Percentiles rank a stretch among this genome's conserved stretches.
These are phyloP conservation scores for Fusarium cyanostomum DNA, from an alignment of 2,329 filamentous ascomycete genomes.

Conservation along the genomic window DNA sequence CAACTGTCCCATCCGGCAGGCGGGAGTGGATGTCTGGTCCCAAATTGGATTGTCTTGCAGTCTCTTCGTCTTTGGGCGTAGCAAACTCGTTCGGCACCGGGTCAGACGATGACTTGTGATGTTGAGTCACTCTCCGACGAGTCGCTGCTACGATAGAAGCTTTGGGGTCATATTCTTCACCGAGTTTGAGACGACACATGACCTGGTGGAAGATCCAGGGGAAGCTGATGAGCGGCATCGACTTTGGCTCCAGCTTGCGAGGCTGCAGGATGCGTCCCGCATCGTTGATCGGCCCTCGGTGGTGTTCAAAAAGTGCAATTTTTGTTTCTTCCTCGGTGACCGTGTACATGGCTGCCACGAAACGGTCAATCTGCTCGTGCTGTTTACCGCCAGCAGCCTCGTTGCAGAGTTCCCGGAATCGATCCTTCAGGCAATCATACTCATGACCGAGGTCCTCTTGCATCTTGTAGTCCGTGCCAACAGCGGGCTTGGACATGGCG, in stretches of 20 bases:
- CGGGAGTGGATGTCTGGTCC: conserved; percentile 16
- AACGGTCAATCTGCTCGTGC: conserved; percentile 69
- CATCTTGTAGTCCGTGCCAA: conserved; percentile 83
- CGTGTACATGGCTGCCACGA: conserved; percentile 88
- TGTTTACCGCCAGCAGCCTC: conserved; percentile 69
- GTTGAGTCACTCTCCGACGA: conserved; percentile 4
- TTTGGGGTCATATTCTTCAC: conserved; percentile 37
- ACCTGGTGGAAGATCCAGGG: conserved; percentile 88
- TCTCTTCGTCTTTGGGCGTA: background rate
- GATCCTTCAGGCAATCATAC: conserved; percentile 70
- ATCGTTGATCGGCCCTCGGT: conserved; percentile 43
- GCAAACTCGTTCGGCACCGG: background rate
- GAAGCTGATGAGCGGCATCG: conserved; percentile 88
- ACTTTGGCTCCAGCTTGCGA: conserved; percentile 47
- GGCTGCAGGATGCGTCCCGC: conserved; percentile 44
- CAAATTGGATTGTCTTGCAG: background rate
- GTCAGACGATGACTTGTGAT: background rate
- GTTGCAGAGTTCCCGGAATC: conserved; percentile 74
- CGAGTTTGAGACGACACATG: conserved; percentile 47
- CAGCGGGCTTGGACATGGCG: conserved; percentile 76
- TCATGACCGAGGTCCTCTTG: conserved; percentile 83
- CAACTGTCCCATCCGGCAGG: conserved; percentile 30
- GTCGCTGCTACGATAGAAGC: conserved; percentile 26
- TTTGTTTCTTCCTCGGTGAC: conserved; percentile 78
- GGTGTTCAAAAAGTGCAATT: conserved; percentile 62